A percentile compares a stretch with the other conserved stretches of the same genome.
These are phyloP conservation scores for Aspergillus tanneri DNA, from an alignment of 2,329 filamentous ascomycete species.

Conservation along the genomic window DNA sequence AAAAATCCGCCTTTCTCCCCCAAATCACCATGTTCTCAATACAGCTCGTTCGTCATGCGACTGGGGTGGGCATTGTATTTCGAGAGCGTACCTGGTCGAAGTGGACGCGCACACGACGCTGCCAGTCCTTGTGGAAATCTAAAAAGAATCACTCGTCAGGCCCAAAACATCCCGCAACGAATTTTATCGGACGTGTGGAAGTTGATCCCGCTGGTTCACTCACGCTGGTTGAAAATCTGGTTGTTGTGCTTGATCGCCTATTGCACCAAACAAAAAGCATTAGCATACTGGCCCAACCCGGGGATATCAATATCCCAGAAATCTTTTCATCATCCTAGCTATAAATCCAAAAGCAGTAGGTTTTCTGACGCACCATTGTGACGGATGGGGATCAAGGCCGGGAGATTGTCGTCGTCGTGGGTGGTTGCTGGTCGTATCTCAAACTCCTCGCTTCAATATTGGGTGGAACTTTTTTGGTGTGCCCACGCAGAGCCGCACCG, in stretches of 20 bases:
- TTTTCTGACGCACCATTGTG: conserved; percentile 48
- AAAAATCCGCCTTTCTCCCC: conserved; percentile 19
- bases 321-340: conserved; percentile 15
- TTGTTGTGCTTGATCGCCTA: conserved; percentile 99
- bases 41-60: conserved; percentile 18
- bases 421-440: conserved; percentile 50
- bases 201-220: conserved; percentile 39
- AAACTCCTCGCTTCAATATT: conserved; percentile 39
- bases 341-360: conserved; percentile 16
- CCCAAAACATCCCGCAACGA: conserved; percentile 20
- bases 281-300: conserved; percentile 14
- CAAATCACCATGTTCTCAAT: no score
- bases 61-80: conserved; percentile 10
- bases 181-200: conserved; percentile 3
- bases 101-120: conserved; percentile 97
- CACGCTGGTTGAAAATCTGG: conserved; percentile 94
- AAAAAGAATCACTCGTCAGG: conserved; percentile 30
- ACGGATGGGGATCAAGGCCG: conserved; percentile 54
- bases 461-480: conserved; percentile 46
- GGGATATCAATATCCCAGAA: conserved; percentile 10
- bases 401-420: conserved; percentile 42
- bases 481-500: conserved; percentile 38
- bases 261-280: conserved; percentile 32
- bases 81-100: conserved; percentile 91
- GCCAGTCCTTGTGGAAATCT: conserved; percentile 99